Evolutionary conservation across 352 stramenopile species (phyloP).

Genomic region (Pythium biforme): DNA sequence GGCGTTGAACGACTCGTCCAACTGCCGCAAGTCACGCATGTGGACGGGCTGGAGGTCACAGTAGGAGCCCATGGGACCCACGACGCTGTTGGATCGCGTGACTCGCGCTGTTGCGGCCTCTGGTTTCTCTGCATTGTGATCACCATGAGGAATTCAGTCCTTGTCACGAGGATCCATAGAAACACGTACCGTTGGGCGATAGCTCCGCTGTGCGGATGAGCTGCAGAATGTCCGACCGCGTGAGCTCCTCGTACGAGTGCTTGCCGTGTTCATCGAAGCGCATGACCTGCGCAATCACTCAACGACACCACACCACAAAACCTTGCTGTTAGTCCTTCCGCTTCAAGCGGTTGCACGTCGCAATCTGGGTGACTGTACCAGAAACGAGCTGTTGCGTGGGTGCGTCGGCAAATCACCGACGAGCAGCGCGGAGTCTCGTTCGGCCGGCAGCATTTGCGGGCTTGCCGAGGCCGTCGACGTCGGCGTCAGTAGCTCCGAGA

Average conservation of each 20-base stretch:
- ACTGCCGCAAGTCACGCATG: slow-evolving; percentile 43
- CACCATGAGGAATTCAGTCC: background rate
- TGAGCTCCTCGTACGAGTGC: slow-evolving; percentile 31
- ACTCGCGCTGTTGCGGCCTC: background rate
- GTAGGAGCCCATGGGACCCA: slow-evolving; percentile 24
- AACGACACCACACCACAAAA: background rate
- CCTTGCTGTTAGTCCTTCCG: no score
- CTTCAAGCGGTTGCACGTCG: no score
- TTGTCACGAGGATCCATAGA: background rate
- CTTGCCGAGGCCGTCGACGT: slow-evolving; percentile 11
- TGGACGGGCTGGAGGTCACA: slow-evolving; percentile 46
- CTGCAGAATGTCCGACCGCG: slow-evolving; percentile 30
- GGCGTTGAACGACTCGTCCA: slow-evolving; percentile 36
- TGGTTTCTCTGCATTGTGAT: background rate
- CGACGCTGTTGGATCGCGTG: slow-evolving; percentile 12
- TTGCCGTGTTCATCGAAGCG: slow-evolving; percentile 30
- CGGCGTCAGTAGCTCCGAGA: slow-evolving; percentile 23
- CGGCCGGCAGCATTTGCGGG: background rate
- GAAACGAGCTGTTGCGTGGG: slow-evolving; percentile 22
- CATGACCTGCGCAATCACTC: slow-evolving; percentile 22
- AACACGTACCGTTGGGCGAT: slow-evolving; percentile 11
- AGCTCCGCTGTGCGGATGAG: slow-evolving; percentile 31
- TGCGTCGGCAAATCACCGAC: background rate
- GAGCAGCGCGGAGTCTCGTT: background rate
- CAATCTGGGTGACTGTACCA: slow-evolving; percentile 13